Percentiles rank a stretch among this genome's conserved stretches.
Conservation (phyloP, 2,329 filamentous ascomycete genomes). For the Xylaria hypoxylon region DNA sequence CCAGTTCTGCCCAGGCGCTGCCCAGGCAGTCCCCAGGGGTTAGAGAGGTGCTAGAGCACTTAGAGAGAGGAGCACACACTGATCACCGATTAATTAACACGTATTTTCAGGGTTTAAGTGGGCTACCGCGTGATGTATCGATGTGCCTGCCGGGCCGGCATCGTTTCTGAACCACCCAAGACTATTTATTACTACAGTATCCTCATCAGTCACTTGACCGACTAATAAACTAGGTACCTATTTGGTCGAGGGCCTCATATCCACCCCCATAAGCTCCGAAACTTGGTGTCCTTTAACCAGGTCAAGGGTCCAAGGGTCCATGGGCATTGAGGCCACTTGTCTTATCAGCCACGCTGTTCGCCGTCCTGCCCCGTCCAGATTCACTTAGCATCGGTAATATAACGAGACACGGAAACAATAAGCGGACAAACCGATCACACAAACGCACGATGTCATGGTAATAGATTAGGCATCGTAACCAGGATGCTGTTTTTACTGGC, state of each 20-base stretch:
- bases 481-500: background rate
- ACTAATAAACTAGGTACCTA: slow-evolving; percentile 25
- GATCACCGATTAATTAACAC: slow-evolving; percentile 35
- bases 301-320: slow-evolving; percentile 18
- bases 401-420: slow-evolving; percentile 20
- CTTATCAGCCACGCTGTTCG: slow-evolving; percentile 22
- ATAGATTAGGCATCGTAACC: background rate
- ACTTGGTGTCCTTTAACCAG: slow-evolving; percentile 19
- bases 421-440: slow-evolving; percentile 16
- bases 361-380: slow-evolving; percentile 3
- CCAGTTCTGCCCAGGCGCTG: slow-evolving; percentile 33
- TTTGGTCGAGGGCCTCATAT: slow-evolving; percentile 18
- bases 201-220: slow-evolving; percentile 34
- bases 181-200: slow-evolving; percentile 21
- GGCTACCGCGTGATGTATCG: slow-evolving; percentile 35
- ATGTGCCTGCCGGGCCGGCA: slow-evolving; percentile 35
- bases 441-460: slow-evolving; percentile 12
- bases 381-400: slow-evolving; percentile 1
- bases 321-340: slow-evolving; percentile 25
- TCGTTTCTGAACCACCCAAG: slow-evolving; percentile 17
- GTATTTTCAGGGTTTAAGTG: slow-evolving; percentile 32
- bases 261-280: slow-evolving; percentile 30
- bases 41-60: slow-evolving; percentile 1
- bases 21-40: no score
- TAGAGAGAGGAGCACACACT: slow-evolving; percentile 19